Base-by-base conservation (phyloP, 371 early-diverging fungal genomes). In the Actinomortierella ambigua region DNA sequence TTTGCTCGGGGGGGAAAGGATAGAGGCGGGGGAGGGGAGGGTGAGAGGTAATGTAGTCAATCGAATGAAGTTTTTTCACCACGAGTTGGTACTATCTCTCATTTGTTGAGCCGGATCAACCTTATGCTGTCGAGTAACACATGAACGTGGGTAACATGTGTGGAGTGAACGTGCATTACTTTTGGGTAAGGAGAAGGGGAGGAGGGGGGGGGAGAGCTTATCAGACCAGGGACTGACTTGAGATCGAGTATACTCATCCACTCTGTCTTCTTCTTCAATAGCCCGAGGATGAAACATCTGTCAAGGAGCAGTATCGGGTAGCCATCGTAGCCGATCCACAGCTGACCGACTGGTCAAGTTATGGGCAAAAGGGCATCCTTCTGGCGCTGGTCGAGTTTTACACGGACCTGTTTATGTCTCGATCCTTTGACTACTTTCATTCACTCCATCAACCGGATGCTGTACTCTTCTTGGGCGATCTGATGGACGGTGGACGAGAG, bases 271-370 rank as follows among this genome's bases (percentile, higher is more conserved):
- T 41, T n/a, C 15, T 44, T 13, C 3, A 44, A 44, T 22, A 48
- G 51, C 8, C 48, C 8, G 20, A 48, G 8, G 22, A 48, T 48
- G 48, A 24, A 24, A 11, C 4, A 34, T 34, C 34, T 6, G 11
- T 34, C 34, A 34, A 34, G 11, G 34, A 34, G 34, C 34, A 34
- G 11, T 34, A 6, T 57, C 61, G 55, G 20, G 46, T 79, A 22
- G 81, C 84, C 7, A 62, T 95, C 5, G 75, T 96, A 15, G 93
- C 89, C 0, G 96, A 96, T 66, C 95, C 96, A 23, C 96, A 96
- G 69, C 81, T 96, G 51, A 93, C 93, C 24, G 96, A 95, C 67
- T 77, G 84, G 6, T 88, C 85, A 59, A 93, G 93, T 4, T 95
- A 95, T 68, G 46, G 63, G 2, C 81, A 79, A 50, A 23, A 26